Conservation (phyloP, 1,139 yeast species). For the Geotrichum siamense region DNA sequence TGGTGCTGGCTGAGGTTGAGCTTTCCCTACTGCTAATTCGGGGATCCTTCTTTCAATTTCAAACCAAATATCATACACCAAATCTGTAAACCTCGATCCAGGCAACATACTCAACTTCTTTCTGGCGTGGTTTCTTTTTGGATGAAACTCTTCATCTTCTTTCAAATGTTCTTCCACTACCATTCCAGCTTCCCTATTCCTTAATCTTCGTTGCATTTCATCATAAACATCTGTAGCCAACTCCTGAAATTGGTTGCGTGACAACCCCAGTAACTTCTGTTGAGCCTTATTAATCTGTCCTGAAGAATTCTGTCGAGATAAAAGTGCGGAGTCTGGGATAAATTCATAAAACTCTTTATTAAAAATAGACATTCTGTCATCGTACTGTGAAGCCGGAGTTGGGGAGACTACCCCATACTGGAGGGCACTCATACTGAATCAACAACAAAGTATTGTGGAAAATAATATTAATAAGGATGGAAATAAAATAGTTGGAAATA, state of each 20-base stretch:
- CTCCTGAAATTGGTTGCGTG: slow-evolving; percentile 81
- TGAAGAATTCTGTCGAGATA: not conserved
- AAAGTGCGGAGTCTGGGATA: slow-evolving; percentile 7
- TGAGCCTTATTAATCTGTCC: slow-evolving; percentile 54
- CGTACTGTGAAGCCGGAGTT: too few relatives aligned
- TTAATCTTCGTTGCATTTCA: slow-evolving; percentile 67
- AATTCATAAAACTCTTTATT: slow-evolving; percentile 11
- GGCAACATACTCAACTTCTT: slow-evolving; percentile 85
- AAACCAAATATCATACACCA: slow-evolving; percentile 79
- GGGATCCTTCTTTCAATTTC: slow-evolving; percentile 69
- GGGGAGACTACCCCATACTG: too few relatives aligned
- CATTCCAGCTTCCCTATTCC: slow-evolving; percentile 41
- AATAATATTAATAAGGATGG: too few relatives aligned
- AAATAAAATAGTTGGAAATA: too few relatives aligned
- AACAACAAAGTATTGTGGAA: too few relatives aligned
- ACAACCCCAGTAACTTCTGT: slow-evolving; percentile 71
- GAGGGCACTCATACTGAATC: too few relatives aligned
- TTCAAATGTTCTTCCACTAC: slow-evolving; percentile 35
- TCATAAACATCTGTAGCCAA: slow-evolving; percentile 90
- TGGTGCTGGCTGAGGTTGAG: not conserved
- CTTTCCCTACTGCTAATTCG: slow-evolving; percentile 1
- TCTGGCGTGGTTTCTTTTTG: slow-evolving; percentile 92
- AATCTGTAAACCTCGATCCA: slow-evolving; percentile 73
- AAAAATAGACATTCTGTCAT: slow-evolving; percentile 5
- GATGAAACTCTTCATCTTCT: slow-evolving; percentile 74